Percentiles rank a stretch among this genome's conserved stretches.
Conservation (phyloP, 2,329 filamentous ascomycete species). For the Scedosporium dehoogii region DNA sequence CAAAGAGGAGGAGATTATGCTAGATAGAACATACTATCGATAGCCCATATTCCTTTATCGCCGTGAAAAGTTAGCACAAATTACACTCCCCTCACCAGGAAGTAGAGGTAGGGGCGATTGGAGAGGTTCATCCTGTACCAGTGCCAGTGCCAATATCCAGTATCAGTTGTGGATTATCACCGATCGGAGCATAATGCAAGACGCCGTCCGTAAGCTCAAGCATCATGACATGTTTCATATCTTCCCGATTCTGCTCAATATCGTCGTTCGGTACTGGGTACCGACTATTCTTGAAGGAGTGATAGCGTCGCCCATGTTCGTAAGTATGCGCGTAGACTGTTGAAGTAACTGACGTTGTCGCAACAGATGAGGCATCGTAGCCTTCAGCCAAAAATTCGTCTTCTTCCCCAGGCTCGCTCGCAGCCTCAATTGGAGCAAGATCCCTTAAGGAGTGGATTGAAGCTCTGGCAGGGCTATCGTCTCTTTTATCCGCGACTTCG, state of each 20-base stretch:
- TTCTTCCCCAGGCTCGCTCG: not conserved
- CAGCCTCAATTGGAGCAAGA: not conserved
- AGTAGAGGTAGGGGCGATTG: not conserved
- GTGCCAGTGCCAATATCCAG: conserved; percentile 41
- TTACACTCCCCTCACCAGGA: not conserved
- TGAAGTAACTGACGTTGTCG: conserved; percentile 1
- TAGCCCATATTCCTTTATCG: not conserved
- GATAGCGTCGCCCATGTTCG: conserved; percentile 22
- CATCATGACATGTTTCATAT: conserved; percentile 34
- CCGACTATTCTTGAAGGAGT: conserved; percentile 30
- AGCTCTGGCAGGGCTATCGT: not conserved
- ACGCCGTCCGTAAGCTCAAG: conserved; percentile 30
- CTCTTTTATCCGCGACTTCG: not conserved
- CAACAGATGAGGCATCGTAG: not conserved
- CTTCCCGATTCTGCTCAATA: conserved; percentile 33
- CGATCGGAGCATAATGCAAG: conserved; percentile 29
- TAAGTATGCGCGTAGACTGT: conserved; percentile 9
- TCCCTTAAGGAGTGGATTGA: not conserved
- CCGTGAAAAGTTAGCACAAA: not conserved
- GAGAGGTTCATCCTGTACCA: conserved; percentile 10
- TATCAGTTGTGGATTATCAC: conserved; percentile 28
- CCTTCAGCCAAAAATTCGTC: not conserved
- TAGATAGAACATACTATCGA: not conserved
- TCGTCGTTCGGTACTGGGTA: conserved; percentile 38
- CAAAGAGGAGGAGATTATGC: not conserved